Evolutionary conservation across 805 yeast genomes (phyloP).

Genomic region (Yamadazyma tumulicola): DNA sequence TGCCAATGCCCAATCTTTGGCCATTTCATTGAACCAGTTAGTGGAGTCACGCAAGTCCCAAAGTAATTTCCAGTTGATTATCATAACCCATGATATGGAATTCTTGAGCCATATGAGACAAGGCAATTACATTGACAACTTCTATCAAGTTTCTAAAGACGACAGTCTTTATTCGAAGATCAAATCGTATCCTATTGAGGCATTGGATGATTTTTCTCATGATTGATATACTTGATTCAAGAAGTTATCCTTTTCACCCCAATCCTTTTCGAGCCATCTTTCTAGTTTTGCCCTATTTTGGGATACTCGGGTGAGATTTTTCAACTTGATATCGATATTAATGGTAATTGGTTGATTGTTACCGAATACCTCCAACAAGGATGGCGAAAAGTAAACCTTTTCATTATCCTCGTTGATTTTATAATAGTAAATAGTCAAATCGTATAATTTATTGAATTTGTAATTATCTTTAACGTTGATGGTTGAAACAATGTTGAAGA

Average conservation of each 20-base stretch:
- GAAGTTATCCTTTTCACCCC: constrained; percentile 65
- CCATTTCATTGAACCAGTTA: constrained; percentile 70
- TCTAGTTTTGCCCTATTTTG: constrained; percentile 54
- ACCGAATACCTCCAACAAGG: constrained; percentile 29
- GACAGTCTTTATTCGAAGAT: constrained; percentile 79
- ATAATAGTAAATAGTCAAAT: constrained; percentile 49
- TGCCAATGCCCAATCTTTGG: constrained; percentile 85
- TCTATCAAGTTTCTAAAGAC: constrained; percentile 77
- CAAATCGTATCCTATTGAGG: constrained; percentile 38
- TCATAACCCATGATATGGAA: constrained; percentile 94
- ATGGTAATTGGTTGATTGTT: constrained; percentile 29
- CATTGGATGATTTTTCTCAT: constrained; percentile 2
- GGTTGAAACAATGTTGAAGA: constrained; percentile 47
- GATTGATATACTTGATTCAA: constrained; percentile 1
- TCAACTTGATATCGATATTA: constrained; percentile 46
- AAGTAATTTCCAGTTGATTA: constrained; percentile 87
- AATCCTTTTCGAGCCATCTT: constrained; percentile 70
- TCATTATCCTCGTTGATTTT: constrained; percentile 5
- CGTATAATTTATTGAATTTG: constrained; percentile 48
- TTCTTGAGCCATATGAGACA: constrained; percentile 86
- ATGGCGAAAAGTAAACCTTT: constrained; percentile 20
- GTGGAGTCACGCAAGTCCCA: constrained; percentile 74
- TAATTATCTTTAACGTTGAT: constrained; percentile 28
- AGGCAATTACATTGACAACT: constrained; percentile 78
- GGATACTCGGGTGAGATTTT: constrained; percentile 47